Evolutionary conservation across 2,329 filamentous ascomycete species (phyloP), one percentile per base, ranked within the genome.

Genomic region (Annulohypoxylon truncatum): DNA sequence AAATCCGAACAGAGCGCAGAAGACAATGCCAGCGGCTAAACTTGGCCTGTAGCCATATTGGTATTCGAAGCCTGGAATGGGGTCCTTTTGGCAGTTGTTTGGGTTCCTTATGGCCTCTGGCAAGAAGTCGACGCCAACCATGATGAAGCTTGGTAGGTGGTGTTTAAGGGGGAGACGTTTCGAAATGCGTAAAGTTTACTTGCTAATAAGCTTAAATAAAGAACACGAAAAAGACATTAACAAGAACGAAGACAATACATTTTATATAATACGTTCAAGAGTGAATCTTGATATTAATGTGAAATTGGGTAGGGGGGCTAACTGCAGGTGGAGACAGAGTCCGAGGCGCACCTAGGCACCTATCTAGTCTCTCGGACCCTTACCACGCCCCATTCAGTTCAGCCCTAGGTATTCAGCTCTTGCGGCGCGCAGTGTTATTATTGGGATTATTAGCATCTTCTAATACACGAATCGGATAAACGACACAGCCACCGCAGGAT

Each of bases 21-120:
- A 73, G 1, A 59, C 31, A 29, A 76, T 70, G 12, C 74, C 74
- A 2, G 71, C 72, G 9, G 67, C 70, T 8, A 76, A 53, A 13
- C 67, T 72, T 6, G 74, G 74, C 2, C 38, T 24, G 54, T 76
- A 76, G n/a, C 69, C 70, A 38, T 75, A 76, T 8, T 57, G 46
- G 26, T 54, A 66, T 4, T 48, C 13, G n/a, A 66, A 47, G 0
- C 65, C 65, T 3, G 58, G 58, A 9, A 70, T 40, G 4, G 35
- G 33, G 15, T 61, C 47, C 7, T 51, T 57, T 38, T 61, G 56
- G 52, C 68, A 70, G 42, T 70, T 70, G 55, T 68, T 68, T 2
- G 61, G 40, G 42, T 66, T 28, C n/a, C 57, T 46, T 38, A 69
- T 46, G 13, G 59, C 33, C 22, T 63, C 59, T 12, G 64, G 60